Evolutionary conservation across 768 basidiomycete species (phyloP).

Genomic region (Mycena floridula): DNA sequence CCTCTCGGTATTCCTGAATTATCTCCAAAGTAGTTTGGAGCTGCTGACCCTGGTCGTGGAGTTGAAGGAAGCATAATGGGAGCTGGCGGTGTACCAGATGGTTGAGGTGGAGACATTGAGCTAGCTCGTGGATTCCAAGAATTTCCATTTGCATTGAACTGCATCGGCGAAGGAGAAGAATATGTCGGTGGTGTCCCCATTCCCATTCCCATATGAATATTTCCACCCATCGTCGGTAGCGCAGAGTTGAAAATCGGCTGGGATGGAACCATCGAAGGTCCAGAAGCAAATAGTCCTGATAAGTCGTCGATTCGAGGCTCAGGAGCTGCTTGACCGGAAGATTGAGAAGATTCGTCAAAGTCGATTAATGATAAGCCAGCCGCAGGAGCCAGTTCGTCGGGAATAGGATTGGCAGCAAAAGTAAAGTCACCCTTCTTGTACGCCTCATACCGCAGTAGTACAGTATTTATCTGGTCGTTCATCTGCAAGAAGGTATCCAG

Average conservation of each 20-base stretch:
- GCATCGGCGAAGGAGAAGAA: conserved; percentile 21
- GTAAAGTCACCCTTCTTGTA: conserved; percentile 89
- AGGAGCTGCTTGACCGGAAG: conserved; percentile 13
- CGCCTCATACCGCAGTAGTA: conserved; percentile 83
- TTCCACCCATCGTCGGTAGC: not conserved
- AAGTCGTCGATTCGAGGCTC: conserved; percentile 46
- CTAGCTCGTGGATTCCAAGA: conserved; percentile 3
- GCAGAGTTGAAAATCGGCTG: not conserved
- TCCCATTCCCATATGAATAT: conserved; percentile 4
- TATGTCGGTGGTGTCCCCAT: conserved; percentile 8
- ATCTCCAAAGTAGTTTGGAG: conserved; percentile 25
- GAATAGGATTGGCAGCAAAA: conserved; percentile 62
- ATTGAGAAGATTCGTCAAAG: conserved; percentile 50
- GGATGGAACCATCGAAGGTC: not conserved
- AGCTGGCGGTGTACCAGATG: conserved; percentile 30
- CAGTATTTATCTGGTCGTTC: conserved; percentile 96
- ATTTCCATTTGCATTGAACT: conserved; percentile 10
- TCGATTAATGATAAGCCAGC: conserved; percentile 60
- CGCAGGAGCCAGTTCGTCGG: conserved; percentile 43
- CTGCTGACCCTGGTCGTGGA: conserved; percentile 15
- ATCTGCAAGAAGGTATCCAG: conserved; percentile 92
- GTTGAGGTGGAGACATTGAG: conserved; percentile 16
- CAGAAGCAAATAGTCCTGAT: conserved; percentile 47
- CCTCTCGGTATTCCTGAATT: not conserved
- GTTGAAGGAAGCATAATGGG: conserved; percentile 35